These are phyloP conservation scores for Pestalotiopsis fici DNA, from an alignment of 2,329 filamentous ascomycete genomes.

Conservation along the genomic window DNA sequence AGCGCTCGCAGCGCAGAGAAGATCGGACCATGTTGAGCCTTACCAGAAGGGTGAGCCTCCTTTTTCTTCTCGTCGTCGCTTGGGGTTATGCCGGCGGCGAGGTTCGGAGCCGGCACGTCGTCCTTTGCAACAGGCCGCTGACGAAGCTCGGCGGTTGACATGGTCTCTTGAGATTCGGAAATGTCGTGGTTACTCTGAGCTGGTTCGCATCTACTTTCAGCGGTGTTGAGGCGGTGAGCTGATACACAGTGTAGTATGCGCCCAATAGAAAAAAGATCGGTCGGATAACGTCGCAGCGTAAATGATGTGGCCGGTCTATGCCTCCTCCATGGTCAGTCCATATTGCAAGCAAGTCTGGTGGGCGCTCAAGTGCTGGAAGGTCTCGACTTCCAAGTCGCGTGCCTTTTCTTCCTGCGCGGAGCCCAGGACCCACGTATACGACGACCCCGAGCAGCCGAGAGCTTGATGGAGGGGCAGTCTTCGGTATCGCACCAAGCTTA, in stretches of 20 bases:
- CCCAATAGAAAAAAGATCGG: neutral
- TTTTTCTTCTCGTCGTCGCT: slow-evolving; percentile 18
- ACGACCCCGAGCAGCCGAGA: neutral
- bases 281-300: neutral
- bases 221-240: neutral
- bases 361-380: neutral
- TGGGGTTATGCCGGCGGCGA: slow-evolving; percentile 18
- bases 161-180: slow-evolving; percentile 13
- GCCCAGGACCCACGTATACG: neutral
- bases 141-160: slow-evolving; percentile 37
- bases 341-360: neutral
- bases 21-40: slow-evolving; percentile 49
- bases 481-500: neutral
- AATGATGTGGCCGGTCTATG: neutral
- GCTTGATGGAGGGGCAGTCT: neutral
- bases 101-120: slow-evolving; percentile 28
- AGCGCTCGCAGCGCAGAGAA: slow-evolving; percentile 54
- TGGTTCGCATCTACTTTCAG: neutral
- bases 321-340: neutral
- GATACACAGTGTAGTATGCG: neutral
- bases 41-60: slow-evolving; percentile 54
- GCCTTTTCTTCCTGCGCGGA: neutral
- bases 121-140: slow-evolving; percentile 26
- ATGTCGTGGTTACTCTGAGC: neutral
- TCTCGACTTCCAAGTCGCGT: neutral